Percentiles rank a stretch among this genome's conserved stretches.
Evolutionary conservation across 306 rosid species (phyloP).

Genomic region (Ochetophila trinervis): DNA sequence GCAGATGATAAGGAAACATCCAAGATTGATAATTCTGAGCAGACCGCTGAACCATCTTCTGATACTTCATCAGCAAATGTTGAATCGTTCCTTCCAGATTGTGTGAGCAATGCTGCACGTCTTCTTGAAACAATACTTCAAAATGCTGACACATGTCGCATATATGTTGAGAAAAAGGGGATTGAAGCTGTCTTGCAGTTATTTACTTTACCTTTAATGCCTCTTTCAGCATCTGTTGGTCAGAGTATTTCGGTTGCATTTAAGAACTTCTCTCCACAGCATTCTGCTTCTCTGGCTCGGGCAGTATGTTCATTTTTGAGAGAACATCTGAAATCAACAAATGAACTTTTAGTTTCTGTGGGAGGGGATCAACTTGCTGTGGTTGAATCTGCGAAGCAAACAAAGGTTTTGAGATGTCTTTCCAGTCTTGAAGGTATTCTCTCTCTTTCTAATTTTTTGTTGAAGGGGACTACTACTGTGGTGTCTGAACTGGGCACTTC

Average conservation of each 20-base stretch:
- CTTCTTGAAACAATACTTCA: slow-evolving; percentile 93
- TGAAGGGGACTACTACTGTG: slow-evolving; percentile 83
- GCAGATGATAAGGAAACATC: slow-evolving; percentile 54
- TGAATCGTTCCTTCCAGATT: slow-evolving; percentile 81
- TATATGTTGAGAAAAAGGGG: slow-evolving; percentile 94
- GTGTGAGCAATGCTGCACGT: slow-evolving; percentile 83
- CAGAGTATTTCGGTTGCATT: slow-evolving; percentile 85
- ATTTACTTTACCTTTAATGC: slow-evolving; percentile 83
- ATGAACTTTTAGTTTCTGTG: slow-evolving; percentile 68
- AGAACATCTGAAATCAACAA: slow-evolving; percentile 81
- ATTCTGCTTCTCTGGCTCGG: slow-evolving; percentile 86
- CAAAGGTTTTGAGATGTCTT: slow-evolving; percentile 68
- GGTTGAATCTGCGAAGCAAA: slow-evolving; percentile 63
- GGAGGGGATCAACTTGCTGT: slow-evolving; percentile 78
- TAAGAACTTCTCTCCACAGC: slow-evolving; percentile 92
- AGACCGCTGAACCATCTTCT: slow-evolving; percentile 52
- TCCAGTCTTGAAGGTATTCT: slow-evolving; percentile 85
- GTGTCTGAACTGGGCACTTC: slow-evolving; percentile 82
- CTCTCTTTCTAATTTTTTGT: slow-evolving; percentile 67
- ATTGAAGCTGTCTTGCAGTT: slow-evolving; percentile 87
- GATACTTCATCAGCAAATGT: slow-evolving; percentile 49
- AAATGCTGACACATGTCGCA: slow-evolving; percentile 92
- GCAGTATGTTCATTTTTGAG: slow-evolving; percentile 78
- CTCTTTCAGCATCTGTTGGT: slow-evolving; percentile 73
- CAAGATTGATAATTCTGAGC: slow-evolving; percentile 56